Evolutionary conservation across 2,329 filamentous ascomycete species (phyloP), one percentile per base, ranked within the genome.

Genomic region (Colletotrichum horii): DNA sequence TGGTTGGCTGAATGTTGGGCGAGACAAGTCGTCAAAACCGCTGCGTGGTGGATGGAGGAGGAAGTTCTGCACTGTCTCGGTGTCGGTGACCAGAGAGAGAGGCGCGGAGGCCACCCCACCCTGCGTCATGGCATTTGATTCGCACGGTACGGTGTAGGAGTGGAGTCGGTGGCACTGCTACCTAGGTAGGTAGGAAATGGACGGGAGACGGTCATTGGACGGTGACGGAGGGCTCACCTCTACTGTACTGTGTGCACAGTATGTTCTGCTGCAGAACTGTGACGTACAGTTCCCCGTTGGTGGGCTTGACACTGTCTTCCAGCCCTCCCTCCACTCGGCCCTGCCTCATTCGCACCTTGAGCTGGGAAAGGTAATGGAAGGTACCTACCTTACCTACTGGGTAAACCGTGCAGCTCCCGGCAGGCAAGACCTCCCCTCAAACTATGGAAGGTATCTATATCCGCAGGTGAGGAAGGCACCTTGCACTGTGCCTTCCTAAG

Each of bases 101-200:
- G n/a, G 61, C 61, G 26, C 12, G 38, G 16, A 55, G 28, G 62
- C 24, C 30, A 38, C 11, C 38, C 38, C n/a, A 38, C 16, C 38
- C 19, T 11, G 43, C 58, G 6, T 34, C 6, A n/a, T n/a, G 28
- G 22, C 24, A 22, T 32, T 56, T 62, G 26, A 22, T 64, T 73
- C 56, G 34, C 36, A 75, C 74, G 26, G 70, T 75, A 75, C 74
- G 74, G 74, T 75, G 64, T 32, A 38, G 14, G 58, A 75, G 73
- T 72, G 73, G 73, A 58, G 32, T 34, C n/a, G 8, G 28, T 55
- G 38, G 30, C 26, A 12, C 32, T 61, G 19, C 19, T 8, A 28
- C 26, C 26, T 28, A 30, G 28, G 28, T 30, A 22, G 8, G 58
- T 32, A 67, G 28, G 43, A 15, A 61, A 9, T 11, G 38, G 62